These are phyloP conservation scores for Leccinum subrobustum DNA, from an alignment of 1,284 basidiomycete species.

Conservation along the genomic window DNA sequence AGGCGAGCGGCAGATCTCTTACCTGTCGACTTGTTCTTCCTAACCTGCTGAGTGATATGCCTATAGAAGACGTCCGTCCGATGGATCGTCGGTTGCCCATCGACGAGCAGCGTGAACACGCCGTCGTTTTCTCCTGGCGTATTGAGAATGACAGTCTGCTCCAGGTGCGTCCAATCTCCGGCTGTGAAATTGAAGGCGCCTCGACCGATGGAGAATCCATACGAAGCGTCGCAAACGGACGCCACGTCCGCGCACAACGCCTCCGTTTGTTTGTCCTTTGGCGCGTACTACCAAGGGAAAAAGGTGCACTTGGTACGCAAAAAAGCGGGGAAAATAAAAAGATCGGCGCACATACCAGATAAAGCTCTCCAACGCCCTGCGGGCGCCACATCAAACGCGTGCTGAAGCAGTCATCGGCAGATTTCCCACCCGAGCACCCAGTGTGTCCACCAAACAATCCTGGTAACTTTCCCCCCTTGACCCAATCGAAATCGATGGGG, in stretches of 20 bases:
- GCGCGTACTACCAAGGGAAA: no score
- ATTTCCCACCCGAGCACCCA: conserved; percentile 61
- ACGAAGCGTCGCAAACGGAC: conserved; percentile 61
- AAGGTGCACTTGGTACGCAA: no score
- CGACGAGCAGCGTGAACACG: conserved; percentile 47
- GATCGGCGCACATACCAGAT: conserved; percentile 51
- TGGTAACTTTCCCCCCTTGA: conserved; percentile 68
- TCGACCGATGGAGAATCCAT: conserved; percentile 45
- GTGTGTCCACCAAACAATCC: conserved; percentile 69
- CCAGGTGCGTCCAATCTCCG: conserved; percentile 67
- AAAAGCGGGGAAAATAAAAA: conserved; percentile 18
- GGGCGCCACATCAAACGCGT: conserved; percentile 75
- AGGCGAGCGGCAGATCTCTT: neutral
- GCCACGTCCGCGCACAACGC: conserved; percentile 46
- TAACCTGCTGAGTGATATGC: conserved; percentile 30
- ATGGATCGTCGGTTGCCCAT: conserved; percentile 53
- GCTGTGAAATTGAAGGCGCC: conserved; percentile 57
- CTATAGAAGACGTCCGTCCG: conserved; percentile 62
- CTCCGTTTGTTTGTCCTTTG: conserved; percentile 48
- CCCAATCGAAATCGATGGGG: conserved; percentile 63
- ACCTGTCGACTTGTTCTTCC: neutral
- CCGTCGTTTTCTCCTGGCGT: conserved; percentile 63
- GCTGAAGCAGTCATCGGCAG: conserved; percentile 57
- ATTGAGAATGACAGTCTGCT: conserved; percentile 65
- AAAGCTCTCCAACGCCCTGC: conserved; percentile 63